phyloP scores from a whole-genome alignment of 345 rosid species.

The Odontarrhena argentea region DNA sequence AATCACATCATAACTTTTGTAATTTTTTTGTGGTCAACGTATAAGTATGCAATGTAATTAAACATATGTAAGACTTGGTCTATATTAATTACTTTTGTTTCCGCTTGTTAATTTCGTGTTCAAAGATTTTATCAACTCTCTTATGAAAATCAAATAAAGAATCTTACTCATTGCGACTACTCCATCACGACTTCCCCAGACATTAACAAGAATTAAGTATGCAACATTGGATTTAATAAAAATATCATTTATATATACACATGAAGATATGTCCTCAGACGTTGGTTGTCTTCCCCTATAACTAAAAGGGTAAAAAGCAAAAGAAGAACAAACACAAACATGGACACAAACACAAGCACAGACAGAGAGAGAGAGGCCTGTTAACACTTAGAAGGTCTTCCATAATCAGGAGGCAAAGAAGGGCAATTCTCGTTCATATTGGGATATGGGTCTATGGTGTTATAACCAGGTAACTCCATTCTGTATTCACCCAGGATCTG shows the following conservation, averaged over 20 bases:
- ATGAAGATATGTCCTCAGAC: slow-evolving; percentile 4
- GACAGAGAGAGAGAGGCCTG: slow-evolving; percentile 3
- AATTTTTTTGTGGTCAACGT: no score
- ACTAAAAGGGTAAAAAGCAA: slow-evolving; percentile 15
- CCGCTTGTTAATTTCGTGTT: background rate
- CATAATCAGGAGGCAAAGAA: slow-evolving; percentile 83
- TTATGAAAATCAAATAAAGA: background rate
- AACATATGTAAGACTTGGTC: background rate
- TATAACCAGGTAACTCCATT: slow-evolving; percentile 88
- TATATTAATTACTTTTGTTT: background rate
- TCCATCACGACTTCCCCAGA: no score
- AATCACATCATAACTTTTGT: background rate
- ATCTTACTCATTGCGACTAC: background rate
- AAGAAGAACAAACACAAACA: slow-evolving; percentile 14
- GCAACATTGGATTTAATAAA: background rate
- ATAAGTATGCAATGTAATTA: no score
- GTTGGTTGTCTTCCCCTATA: slow-evolving; percentile 19
- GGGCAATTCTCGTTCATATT: slow-evolving; percentile 95
- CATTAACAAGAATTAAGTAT: background rate
- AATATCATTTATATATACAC: slow-evolving; percentile 30
- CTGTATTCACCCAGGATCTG: slow-evolving; percentile 85
- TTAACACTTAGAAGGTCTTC: slow-evolving; percentile 68
- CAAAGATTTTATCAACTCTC: background rate
- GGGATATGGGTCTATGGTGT: slow-evolving; percentile 73
- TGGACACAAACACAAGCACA: background rate